Percentiles rank a stretch among this genome's conserved stretches.
Conservation (phyloP, 1,139 yeast genomes). For the Scheffersomyces lignicola region DNA sequence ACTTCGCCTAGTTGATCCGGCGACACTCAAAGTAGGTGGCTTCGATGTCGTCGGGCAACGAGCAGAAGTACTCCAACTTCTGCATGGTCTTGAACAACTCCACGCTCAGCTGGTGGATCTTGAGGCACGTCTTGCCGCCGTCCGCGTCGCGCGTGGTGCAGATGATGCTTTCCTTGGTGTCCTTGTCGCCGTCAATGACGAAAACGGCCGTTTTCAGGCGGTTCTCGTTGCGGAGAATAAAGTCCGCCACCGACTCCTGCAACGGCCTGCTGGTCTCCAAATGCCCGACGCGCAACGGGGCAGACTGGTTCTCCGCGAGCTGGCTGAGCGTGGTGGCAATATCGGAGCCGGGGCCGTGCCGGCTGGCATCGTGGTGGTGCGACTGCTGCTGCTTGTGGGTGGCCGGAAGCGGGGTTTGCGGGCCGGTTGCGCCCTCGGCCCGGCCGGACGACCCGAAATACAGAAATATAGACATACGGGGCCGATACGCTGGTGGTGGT, state of each 20-base stretch:
- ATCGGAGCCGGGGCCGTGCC: constrained; percentile 26
- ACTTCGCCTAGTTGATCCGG: constrained; percentile 28
- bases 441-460: constrained; percentile 1
- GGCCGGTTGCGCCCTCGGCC: not conserved
- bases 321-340: constrained; percentile 41
- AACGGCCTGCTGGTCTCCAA: constrained; percentile 6
- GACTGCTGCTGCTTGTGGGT: constrained; percentile 32
- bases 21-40: constrained; percentile 52
- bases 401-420: constrained; percentile 5
- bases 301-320: constrained; percentile 21
- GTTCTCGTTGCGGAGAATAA: constrained; percentile 24
- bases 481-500: too few relatives aligned
- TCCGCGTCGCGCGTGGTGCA: constrained; percentile 37
- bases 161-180: constrained; percentile 38
- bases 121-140: constrained; percentile 50
- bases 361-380: constrained; percentile 31
- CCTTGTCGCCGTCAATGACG: constrained; percentile 47
- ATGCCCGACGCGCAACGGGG: constrained; percentile 8
- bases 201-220: constrained; percentile 24
- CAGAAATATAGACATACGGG: constrained; percentile 4
- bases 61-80: constrained; percentile 43
- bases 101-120: constrained; percentile 36
- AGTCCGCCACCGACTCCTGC: constrained; percentile 17
- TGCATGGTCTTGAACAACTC: constrained; percentile 50
- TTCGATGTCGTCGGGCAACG: constrained; percentile 46